Conservation (phyloP, 768 basidiomycete species). For the Trametes cubensis region DNA sequence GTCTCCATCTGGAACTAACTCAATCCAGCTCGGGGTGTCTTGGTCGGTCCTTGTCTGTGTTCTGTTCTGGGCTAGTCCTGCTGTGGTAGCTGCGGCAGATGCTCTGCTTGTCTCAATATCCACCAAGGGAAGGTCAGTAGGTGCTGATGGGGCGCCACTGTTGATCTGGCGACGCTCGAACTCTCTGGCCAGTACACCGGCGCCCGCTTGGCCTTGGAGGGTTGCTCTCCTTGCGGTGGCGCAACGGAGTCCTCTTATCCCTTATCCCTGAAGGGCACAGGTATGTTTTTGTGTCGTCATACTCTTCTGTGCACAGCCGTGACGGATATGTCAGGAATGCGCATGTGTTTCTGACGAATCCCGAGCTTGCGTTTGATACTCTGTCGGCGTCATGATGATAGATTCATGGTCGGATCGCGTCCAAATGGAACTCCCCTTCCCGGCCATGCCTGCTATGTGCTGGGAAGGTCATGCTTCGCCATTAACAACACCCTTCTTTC, state of each 20-base stretch:
- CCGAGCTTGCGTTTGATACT: too few species aligned
- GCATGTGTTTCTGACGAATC: too few species aligned
- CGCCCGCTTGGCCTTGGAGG: too few species aligned
- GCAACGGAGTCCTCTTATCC: too few species aligned
- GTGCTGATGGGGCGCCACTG: not conserved
- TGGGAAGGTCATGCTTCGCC: not conserved
- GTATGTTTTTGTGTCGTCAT: too few species aligned
- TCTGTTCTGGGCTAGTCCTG: not conserved
- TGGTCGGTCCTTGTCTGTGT: not conserved
- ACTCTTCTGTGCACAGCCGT: too few species aligned
- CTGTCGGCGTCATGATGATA: not conserved
- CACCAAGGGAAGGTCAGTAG: not conserved
- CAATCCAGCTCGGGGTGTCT: constrained; percentile 11
- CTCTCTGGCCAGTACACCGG: too few species aligned
- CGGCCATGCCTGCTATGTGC: constrained; percentile 5
- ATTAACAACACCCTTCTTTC: not conserved
- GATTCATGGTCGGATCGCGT: not conserved
- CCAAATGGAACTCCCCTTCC: not conserved
- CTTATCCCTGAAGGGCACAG: too few species aligned
- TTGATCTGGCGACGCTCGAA: not conserved
- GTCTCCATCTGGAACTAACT: not conserved
- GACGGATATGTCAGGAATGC: too few species aligned
- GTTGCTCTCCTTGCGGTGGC: too few species aligned
- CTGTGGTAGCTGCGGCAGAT: not conserved
- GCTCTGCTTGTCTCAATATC: not conserved